Percentiles rank a stretch among this genome's conserved stretches.
phyloP scores from a whole-genome alignment of 768 basidiomycete genomes.

The Crepidotus variabilis region DNA sequence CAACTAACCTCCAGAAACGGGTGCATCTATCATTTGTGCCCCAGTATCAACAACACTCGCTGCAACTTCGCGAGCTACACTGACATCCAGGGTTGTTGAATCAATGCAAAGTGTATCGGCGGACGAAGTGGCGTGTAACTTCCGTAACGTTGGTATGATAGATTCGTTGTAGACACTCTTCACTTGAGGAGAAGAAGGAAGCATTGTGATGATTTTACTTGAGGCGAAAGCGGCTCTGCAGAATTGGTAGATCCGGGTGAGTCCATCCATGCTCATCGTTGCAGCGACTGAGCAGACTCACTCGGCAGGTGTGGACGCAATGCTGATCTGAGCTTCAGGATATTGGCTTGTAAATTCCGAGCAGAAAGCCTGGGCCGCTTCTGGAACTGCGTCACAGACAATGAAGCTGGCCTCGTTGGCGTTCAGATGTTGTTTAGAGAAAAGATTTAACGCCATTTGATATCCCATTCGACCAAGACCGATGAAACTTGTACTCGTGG shows the following conservation, averaged over 20 bases:
- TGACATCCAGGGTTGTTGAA: conserved; percentile 87
- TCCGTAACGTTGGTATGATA: conserved; percentile 60
- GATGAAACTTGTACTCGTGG: conserved; percentile 69
- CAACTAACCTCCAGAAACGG: conserved; percentile 83
- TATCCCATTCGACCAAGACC: conserved; percentile 88
- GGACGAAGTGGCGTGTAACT: conserved; percentile 35
- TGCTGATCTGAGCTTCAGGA: conserved; percentile 54
- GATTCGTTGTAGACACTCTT: conserved; percentile 68
- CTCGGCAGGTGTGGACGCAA: conserved; percentile 70
- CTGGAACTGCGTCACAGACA: conserved; percentile 73
- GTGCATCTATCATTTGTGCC: conserved; percentile 85
- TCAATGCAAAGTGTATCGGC: conserved; percentile 71
- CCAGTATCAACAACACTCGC: conserved; percentile 46
- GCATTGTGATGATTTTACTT: conserved; percentile 78
- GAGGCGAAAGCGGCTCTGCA: conserved; percentile 62
- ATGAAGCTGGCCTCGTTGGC: conserved; percentile 57
- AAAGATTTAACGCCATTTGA: conserved; percentile 83
- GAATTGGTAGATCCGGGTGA: neutral
- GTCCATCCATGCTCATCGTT: neutral
- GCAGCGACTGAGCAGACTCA: conserved; percentile 34
- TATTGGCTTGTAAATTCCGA: conserved; percentile 51
- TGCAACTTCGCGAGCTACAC: conserved; percentile 66
- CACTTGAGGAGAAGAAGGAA: conserved; percentile 90
- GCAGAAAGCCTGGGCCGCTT: conserved; percentile 53
- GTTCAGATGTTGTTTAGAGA: conserved; percentile 65